phyloP scores from a whole-genome alignment of 192 early-diverging fungal species.

The Coemansia sp. region DNA sequence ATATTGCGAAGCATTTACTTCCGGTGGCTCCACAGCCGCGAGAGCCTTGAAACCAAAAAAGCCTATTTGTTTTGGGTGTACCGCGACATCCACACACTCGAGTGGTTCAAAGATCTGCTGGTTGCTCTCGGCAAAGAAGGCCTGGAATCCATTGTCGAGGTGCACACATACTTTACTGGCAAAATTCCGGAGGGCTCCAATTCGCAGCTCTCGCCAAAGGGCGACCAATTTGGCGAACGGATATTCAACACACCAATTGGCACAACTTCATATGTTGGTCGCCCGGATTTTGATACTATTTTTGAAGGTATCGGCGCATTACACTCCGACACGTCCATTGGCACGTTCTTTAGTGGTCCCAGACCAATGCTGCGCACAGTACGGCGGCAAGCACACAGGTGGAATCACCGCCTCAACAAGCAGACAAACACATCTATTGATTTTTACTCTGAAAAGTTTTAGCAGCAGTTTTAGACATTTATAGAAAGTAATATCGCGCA shows the following conservation, averaged over 20 bases:
- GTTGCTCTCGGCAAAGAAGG: constrained; percentile 63
- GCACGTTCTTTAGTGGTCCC: constrained; percentile 84
- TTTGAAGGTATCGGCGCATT: constrained; percentile 57
- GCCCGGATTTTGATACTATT: constrained; percentile 73
- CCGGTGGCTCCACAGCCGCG: constrained; percentile 58
- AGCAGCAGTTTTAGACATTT: neutral
- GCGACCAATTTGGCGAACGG: constrained; percentile 52
- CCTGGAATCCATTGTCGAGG: constrained; percentile 61
- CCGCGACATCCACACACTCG: constrained; percentile 68
- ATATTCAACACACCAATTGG: constrained; percentile 66
- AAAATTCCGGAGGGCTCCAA: constrained; percentile 49
- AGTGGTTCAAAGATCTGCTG: constrained; percentile 82
- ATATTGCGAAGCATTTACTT: constrained; percentile 75
- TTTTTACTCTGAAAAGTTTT: constrained; percentile 26
- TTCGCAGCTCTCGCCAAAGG: constrained; percentile 38
- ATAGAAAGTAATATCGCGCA: neutral
- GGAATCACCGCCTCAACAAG: constrained; percentile 26
- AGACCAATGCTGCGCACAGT: constrained; percentile 63
- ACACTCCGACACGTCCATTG: constrained; percentile 68
- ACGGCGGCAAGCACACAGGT: constrained; percentile 44
- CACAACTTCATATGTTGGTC: constrained; percentile 67
- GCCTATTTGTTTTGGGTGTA: constrained; percentile 80
- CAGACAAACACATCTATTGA: constrained; percentile 20
- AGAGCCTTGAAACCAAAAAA: constrained; percentile 57
- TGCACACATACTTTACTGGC: constrained; percentile 71